Evolutionary conservation across 2,329 filamentous ascomycete species (phyloP).

Genomic region (Cladosporium halotolerans): DNA sequence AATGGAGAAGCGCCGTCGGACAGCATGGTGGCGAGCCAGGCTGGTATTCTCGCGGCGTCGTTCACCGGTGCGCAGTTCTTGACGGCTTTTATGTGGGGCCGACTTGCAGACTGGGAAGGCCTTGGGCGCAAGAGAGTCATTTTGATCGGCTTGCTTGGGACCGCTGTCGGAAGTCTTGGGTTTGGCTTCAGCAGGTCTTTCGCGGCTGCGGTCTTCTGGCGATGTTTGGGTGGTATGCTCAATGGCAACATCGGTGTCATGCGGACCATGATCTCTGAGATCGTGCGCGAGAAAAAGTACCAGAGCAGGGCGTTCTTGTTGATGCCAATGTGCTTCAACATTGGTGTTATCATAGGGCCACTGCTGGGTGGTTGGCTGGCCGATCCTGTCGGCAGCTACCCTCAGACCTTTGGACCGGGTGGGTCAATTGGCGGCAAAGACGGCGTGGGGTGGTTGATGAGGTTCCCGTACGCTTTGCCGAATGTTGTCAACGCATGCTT

Average conservation of each 20-base stretch:
- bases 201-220: conserved; percentile 55
- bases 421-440: conserved; percentile 50
- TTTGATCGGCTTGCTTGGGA: conserved; percentile 68
- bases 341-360: conserved; percentile 42
- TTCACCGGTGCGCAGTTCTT: conserved; percentile 79
- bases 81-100: conserved; percentile 77
- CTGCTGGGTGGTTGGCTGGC: conserved; percentile 62
- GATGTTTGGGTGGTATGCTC: conserved; percentile 58
- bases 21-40: conserved; percentile 65
- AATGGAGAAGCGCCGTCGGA: conserved; percentile 44
- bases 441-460: conserved; percentile 57
- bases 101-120: conserved; percentile 56
- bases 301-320: conserved; percentile 52
- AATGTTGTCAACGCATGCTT: conserved; percentile 61
- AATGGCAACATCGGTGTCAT: conserved; percentile 72
- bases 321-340: conserved; percentile 63
- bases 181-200: conserved; percentile 66
- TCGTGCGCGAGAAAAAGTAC: conserved; percentile 61
- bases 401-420: conserved; percentile 55
- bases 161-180: conserved; percentile 57
- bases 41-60: conserved; percentile 68
- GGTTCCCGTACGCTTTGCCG: conserved; percentile 63
- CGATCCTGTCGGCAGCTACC: conserved; percentile 58
- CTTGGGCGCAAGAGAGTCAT: conserved; percentile 70
- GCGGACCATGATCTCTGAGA: conserved; percentile 68